Base-by-base conservation (phyloP, 768 basidiomycete genomes). In the Auriscalpium microsporum region DNA sequence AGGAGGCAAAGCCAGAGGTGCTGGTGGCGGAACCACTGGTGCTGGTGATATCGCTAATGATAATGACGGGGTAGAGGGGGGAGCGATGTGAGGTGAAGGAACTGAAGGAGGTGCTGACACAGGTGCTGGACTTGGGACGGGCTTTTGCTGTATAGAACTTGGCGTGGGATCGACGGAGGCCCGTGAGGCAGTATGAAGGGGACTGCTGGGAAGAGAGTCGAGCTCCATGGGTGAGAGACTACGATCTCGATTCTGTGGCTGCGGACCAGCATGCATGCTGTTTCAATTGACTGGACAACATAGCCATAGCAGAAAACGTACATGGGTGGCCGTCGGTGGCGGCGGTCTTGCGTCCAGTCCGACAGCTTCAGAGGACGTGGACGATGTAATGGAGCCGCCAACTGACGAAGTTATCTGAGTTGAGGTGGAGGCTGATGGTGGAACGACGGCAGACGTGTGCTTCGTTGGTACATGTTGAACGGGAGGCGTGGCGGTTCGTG, bases 141-240 rank as follows among this genome's bases (percentile, higher is more conserved):
- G 60, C 48, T 65, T 63, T n/a, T 35, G 10, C 33, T 53, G 40
- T 38, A 37, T 2, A 8, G 53, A n/a, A 11, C 35, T 14, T 48
- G 13, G 19, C 4, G 11, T 10, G 36, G 53, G 14, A 17, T 52
- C 51, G 16, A 51, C 23, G 14, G 35, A 33, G 8, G 36, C 56
- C 28, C 38, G 51, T 16, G 48, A 34, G 34, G 66, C 55, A 3
- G 61, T 62, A 52, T 60, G 67, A 45, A 68, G 58, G 37, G 74
- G 72, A 10, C 73, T 73, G 56, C 71, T 74, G 16, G 69, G 59
- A 8, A 74, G 65, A 8, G 80, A 80, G 59, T 78, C 81, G 45
- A 84, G 71, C 53, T 83, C 84, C 81, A 82, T 83, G 1, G 80
- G 81, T 48, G 81, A 80, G 47, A 80, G 69, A 66, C 78, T 84